Base-by-base conservation (phyloP, 78 protist genomes). In the Dictyostelium brefeldianum region DNA sequence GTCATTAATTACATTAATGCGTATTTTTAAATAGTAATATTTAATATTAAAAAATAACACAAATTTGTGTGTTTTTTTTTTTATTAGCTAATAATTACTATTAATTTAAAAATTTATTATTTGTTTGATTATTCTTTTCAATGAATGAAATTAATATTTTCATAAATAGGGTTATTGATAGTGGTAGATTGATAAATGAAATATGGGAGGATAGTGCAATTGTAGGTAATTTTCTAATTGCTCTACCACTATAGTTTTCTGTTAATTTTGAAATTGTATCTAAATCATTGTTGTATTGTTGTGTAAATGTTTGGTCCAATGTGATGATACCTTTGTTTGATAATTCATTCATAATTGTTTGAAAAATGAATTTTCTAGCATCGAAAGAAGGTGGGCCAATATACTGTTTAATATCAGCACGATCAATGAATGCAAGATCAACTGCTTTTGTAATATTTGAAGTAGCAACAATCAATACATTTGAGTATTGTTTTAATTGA, bases 341-440 rank as follows among this genome's bases (percentile, higher is more conserved):
- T 57, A 97, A 53, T 15, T 95, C 97, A 0, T 50, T 87, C 4
- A 89, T 81, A 36, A 81, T 70, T 15, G 98, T 81, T 51, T 56
- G 20, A 56, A 98, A 74, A 2, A 98, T 97, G 22, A 31, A 31
- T 47, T 75, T 31, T 18, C 96, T 22, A 0, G 98, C 98, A 0
- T 20, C 46, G 1, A 29, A 0, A 11, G 94, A 20, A 5, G 99
- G 99, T 17, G 41, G 94, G 4, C 98, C 99, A 22, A 99, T 83
- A 82, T 31, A 97, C 51, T 85, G 96, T 31, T 96, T 97, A 43
- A 98, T 54, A 96, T 99, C 99, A 0, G 99, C 99, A 11, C 99
- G 81, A 82, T 98, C 99, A 11, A 97, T 81, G 43, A 98, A 99
- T 7, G 99, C 99, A 50, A 84, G 22, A 3, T 85, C 94, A 51